Base-by-base conservation (phyloP, 768 basidiomycete genomes). In the Naematelia aurantialba region DNA sequence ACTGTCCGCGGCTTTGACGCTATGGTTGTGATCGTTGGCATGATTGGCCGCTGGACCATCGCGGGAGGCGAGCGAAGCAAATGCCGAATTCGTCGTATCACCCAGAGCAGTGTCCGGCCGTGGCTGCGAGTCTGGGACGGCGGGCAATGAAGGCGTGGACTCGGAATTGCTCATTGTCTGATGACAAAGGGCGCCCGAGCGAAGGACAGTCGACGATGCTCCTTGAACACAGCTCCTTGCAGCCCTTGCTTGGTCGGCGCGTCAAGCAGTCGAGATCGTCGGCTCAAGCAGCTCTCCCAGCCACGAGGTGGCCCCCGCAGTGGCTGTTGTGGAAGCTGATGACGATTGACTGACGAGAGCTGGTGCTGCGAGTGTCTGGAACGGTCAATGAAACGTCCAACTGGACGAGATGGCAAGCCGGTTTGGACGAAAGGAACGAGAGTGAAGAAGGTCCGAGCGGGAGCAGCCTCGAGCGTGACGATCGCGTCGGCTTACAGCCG, bases 1-100 rank as follows among this genome's bases (percentile, higher is more conserved):
- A 45, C 60, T 61, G 4, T 61, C 60, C 14, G 34, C 34, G 34
- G 8, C 34, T 8, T 39, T 39, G 34, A 39, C 17, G 8, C 34
- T 17, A 39, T 39, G 34, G 8, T 8, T 39, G 17, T 39, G 34
- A 39, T 17, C 17, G 34, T 39, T 39, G 8, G 34, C 34, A 8
- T 39, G 34, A 8, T 39, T 8, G 8, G 17, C 17, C 34, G 34
- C 34, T 8, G 34, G 17, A 39, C 34, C 34, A 39, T 17, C 17
- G 17, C 17, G 34, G 34, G 34, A 17, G 17, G 8, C 34, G 17
- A 39, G 34, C 17, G 34, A 39, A 39, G 8, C 17, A 8, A 17
- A 17, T 8, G 34, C 34, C 8, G 34, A 39, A 39, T 39, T 39
- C 8, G 34, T 8, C 17, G 34, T 39, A 8, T 39, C 17, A 17